A percentile compares a stretch with the other conserved stretches of the same genome.
Conservation (phyloP, 257 asterid species). For the Eustoma russellianum region DNA sequence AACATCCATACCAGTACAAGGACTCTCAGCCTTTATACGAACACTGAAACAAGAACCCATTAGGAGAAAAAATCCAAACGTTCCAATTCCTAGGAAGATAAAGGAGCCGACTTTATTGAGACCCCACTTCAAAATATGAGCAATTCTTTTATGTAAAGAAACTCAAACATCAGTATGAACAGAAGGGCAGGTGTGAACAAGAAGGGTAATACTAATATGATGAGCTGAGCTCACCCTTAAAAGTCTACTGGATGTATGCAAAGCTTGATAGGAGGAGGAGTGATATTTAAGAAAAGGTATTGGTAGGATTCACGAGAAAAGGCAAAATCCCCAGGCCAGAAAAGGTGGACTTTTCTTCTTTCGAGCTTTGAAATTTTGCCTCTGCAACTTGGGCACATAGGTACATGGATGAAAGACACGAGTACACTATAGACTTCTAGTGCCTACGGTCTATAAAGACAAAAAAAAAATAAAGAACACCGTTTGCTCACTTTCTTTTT, state of each 20-base stretch:
- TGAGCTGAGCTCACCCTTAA: no score
- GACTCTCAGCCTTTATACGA: constrained; percentile 55
- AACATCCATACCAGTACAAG: constrained; percentile 45
- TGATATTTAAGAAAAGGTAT: no score
- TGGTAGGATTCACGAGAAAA: constrained; percentile 43
- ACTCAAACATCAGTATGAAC: neutral
- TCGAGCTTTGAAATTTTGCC: constrained; percentile 2
- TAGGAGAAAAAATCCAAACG: constrained; percentile 1
- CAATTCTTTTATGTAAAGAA: constrained; percentile 2
- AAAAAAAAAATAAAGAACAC: no score
- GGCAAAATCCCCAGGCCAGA: constrained; percentile 10
- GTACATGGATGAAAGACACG: no score
- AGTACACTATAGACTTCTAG: no score
- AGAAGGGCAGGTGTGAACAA: constrained; percentile 23
- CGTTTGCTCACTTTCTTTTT: neutral
- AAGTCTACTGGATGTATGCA: constrained; percentile 12
- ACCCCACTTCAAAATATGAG: constrained; percentile 2
- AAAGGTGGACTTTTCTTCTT: constrained; percentile 32
- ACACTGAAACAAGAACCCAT: constrained; percentile 79
- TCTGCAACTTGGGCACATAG: constrained; percentile 25
- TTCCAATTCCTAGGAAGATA: neutral
- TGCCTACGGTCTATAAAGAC: no score
- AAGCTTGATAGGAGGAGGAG: constrained; percentile 2
- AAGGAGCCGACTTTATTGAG: neutral
- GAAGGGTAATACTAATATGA: neutral